Percentiles rank a stretch among this genome's conserved stretches.
These are phyloP conservation scores for Neonectria neomacrospora DNA, from an alignment of 2,329 filamentous ascomycete species.

Conservation along the genomic window DNA sequence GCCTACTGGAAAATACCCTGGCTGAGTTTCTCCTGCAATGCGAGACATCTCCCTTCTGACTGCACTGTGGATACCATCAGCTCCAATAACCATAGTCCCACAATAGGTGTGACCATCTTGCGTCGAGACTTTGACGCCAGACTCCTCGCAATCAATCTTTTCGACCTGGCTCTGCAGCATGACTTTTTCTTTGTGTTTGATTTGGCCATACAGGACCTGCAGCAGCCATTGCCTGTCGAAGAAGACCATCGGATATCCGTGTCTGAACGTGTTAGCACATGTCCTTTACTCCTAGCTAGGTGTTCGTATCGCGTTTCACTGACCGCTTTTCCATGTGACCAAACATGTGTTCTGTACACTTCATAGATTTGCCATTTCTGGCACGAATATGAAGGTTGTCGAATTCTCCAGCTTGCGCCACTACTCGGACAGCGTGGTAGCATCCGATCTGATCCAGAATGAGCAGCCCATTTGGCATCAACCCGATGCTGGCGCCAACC, in stretches of 20 bases:
- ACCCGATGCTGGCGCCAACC: conserved; percentile 59
- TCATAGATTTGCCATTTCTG: not conserved
- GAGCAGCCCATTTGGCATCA: conserved; percentile 55
- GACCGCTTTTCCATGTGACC: conserved; percentile 7
- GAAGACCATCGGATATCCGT: conserved; percentile 47
- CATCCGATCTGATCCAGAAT: conserved; percentile 61
- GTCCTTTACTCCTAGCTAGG: too few relatives aligned
- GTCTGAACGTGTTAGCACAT: conserved; percentile 9
- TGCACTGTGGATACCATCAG: conserved; percentile 54
- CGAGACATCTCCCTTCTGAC: conserved; percentile 46
- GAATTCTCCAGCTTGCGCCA: not conserved
- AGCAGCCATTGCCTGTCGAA: conserved; percentile 51
- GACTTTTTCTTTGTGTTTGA: conserved; percentile 45
- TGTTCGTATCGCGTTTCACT: not conserved
- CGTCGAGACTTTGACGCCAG: conserved; percentile 45
- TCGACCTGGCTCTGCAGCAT: conserved; percentile 31
- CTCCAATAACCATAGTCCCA: conserved; percentile 51
- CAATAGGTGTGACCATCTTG: conserved; percentile 44
- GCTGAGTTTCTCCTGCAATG: conserved; percentile 35
- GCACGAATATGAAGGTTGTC: not conserved
- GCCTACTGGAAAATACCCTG: conserved; percentile 37
- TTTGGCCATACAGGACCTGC: conserved; percentile 47
- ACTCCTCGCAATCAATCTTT: conserved; percentile 18
- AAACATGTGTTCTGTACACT: conserved; percentile 3
- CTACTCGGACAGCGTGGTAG: conserved; percentile 34